phyloP scores from a whole-genome alignment of 768 basidiomycete species.

The Mrakia hoshinonis region DNA sequence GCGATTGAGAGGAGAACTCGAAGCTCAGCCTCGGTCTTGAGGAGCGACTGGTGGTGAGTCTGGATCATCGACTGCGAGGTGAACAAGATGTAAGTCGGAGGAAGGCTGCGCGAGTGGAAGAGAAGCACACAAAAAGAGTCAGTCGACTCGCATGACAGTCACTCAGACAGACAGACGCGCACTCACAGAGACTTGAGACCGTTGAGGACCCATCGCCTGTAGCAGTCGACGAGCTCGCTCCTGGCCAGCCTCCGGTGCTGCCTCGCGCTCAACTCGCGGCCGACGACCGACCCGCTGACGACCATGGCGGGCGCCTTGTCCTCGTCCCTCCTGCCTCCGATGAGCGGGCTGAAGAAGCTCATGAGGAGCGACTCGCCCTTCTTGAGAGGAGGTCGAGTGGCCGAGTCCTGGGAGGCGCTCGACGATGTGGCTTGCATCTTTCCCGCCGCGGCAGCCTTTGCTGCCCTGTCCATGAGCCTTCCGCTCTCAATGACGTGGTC shows the following conservation, averaged over 20 bases:
- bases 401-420: background rate
- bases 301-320: background rate
- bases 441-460: background rate
- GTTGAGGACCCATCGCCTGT: conserved; percentile 39
- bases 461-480: conserved; percentile 3
- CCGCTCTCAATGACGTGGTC: conserved; percentile 27
- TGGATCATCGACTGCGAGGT: conserved; percentile 20
- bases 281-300: background rate
- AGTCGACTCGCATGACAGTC: background rate
- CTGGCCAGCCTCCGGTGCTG: conserved; percentile 40
- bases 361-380: conserved; percentile 32
- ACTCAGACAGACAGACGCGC: background rate
- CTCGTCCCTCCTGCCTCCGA: conserved; percentile 19
- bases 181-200: conserved; percentile 34
- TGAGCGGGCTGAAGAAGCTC: conserved; percentile 37
- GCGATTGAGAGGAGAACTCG: conserved; percentile 28
- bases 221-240: conserved; percentile 41
- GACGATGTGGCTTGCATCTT: background rate
- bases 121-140: background rate
- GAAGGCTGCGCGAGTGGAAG: conserved; percentile 4
- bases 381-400: background rate
- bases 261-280: conserved; percentile 30
- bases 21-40: conserved; percentile 12
- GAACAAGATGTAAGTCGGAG: conserved; percentile 26
- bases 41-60: background rate